phyloP scores from a whole-genome alignment of 345 rosid genomes.

The Erysimum cheiranthoides region DNA sequence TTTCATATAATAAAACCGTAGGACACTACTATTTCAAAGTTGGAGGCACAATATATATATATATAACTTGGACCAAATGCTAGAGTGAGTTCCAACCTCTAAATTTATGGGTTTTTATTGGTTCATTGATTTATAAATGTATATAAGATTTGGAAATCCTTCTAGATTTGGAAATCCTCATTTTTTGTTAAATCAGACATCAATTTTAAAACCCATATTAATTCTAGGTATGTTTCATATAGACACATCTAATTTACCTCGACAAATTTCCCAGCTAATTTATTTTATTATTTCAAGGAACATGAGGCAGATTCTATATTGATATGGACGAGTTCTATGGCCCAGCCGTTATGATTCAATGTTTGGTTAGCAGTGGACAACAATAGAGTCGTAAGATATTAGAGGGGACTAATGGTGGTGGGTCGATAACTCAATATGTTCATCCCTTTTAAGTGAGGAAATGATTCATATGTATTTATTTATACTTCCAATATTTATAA shows the following conservation, averaged over 20 bases:
- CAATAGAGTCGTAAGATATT: constrained; percentile 1
- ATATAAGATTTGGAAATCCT: too few relatives aligned
- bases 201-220: background rate
- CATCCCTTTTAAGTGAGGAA: constrained; percentile 18
- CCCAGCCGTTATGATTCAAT: constrained; percentile 7
- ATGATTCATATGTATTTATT: background rate
- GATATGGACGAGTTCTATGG: constrained; percentile 1
- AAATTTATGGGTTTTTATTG: background rate
- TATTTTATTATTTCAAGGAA: background rate
- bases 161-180: too few relatives aligned
- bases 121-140: too few relatives aligned
- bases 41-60: constrained; percentile 9
- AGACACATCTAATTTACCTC: background rate
- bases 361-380: constrained; percentile 15
- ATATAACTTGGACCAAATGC: background rate
- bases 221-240: background rate
- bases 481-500: background rate
- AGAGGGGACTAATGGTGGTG: background rate
- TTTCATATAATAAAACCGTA: constrained; percentile 22
- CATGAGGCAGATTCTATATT: background rate
- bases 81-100: background rate
- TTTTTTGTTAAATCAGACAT: too few relatives aligned
- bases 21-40: background rate
- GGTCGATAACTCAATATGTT: background rate
- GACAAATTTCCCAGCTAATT: background rate